Percentiles rank a stretch among this genome's conserved stretches.
Conservation (phyloP, 352 stramenopile species). For the Aphanomyces cochlioides region DNA sequence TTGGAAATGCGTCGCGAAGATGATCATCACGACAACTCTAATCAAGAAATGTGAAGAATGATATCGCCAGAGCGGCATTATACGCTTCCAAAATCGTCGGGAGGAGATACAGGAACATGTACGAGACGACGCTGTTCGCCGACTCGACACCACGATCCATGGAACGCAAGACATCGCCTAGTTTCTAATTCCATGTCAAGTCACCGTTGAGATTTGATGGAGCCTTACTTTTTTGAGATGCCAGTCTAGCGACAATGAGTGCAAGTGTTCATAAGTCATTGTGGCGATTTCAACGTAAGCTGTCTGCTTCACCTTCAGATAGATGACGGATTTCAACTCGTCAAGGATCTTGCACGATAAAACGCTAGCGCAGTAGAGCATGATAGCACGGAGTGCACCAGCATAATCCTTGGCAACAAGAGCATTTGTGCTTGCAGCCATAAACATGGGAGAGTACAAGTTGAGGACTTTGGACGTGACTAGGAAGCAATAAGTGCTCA, state of each 20-base stretch:
- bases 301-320: slow-evolving; percentile 95
- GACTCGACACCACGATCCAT: slow-evolving; percentile 91
- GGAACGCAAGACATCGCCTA: slow-evolving; percentile 93
- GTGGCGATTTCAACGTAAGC: slow-evolving; percentile 97
- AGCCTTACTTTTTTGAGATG: slow-evolving; percentile 87
- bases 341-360: slow-evolving; percentile 90
- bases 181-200: slow-evolving; percentile 52
- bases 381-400: slow-evolving; percentile 52
- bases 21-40: slow-evolving; percentile 90
- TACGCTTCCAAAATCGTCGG: slow-evolving; percentile 91
- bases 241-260: slow-evolving; percentile 96
- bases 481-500: slow-evolving; percentile 92
- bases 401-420: slow-evolving; percentile 66
- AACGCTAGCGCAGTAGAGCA: slow-evolving; percentile 76
- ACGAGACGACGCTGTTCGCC: slow-evolving; percentile 95
- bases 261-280: slow-evolving; percentile 95
- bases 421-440: slow-evolving; percentile 90
- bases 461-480: slow-evolving; percentile 90
- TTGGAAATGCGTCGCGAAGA: slow-evolving; percentile 91
- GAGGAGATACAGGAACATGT: slow-evolving; percentile 96
- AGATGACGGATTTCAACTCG: slow-evolving; percentile 93
- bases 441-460: slow-evolving; percentile 88
- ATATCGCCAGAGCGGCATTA: slow-evolving; percentile 14
- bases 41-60: not conserved
- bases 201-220: too few relatives aligned